A percentile compares a stretch with the other conserved stretches of the same genome.
Conservation (phyloP, 1,284 basidiomycete species). For the Ustilago hordei region DNA sequence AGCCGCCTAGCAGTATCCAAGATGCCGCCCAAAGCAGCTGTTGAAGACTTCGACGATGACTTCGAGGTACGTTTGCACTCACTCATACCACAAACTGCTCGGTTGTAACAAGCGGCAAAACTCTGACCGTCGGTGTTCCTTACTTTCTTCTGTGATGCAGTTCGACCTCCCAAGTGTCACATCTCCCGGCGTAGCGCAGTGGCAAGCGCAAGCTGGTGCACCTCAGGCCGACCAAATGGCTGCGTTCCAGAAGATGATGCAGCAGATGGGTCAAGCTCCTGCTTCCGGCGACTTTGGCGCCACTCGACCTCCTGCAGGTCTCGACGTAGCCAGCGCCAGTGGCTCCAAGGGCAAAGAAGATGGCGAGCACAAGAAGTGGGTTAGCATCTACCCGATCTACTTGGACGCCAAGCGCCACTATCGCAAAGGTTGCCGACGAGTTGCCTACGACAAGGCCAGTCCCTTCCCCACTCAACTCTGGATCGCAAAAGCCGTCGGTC, state of each 20-base stretch:
- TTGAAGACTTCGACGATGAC: conserved; percentile 69
- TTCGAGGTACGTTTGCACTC: conserved; percentile 57
- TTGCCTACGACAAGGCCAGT: conserved; percentile 82
- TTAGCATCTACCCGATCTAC: conserved; percentile 94
- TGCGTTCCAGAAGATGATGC: conserved; percentile 64
- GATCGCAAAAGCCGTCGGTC: conserved; percentile 84
- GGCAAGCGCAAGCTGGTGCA: conserved; percentile 17
- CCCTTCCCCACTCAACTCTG: conserved; percentile 95
- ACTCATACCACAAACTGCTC: neutral
- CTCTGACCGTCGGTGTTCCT: conserved; percentile 2
- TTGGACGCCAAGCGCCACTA: conserved; percentile 93
- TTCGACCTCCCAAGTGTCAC: conserved; percentile 61
- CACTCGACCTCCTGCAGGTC: conserved; percentile 20
- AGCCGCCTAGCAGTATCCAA: neutral
- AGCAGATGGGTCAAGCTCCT: conserved; percentile 53
- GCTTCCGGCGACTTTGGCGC: conserved; percentile 44
- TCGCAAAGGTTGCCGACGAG: conserved; percentile 82
- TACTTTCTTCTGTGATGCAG: conserved; percentile 20
- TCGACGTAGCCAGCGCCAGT: conserved; percentile 11
- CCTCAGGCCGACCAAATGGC: conserved; percentile 56
- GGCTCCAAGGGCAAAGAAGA: conserved; percentile 39
- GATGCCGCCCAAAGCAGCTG: conserved; percentile 58
- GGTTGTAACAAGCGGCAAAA: neutral
- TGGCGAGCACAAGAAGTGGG: conserved; percentile 77
- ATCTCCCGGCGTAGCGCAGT: conserved; percentile 42